Conservation (phyloP, 2,329 filamentous ascomycete species). For the Cytospora piceicola region DNA sequence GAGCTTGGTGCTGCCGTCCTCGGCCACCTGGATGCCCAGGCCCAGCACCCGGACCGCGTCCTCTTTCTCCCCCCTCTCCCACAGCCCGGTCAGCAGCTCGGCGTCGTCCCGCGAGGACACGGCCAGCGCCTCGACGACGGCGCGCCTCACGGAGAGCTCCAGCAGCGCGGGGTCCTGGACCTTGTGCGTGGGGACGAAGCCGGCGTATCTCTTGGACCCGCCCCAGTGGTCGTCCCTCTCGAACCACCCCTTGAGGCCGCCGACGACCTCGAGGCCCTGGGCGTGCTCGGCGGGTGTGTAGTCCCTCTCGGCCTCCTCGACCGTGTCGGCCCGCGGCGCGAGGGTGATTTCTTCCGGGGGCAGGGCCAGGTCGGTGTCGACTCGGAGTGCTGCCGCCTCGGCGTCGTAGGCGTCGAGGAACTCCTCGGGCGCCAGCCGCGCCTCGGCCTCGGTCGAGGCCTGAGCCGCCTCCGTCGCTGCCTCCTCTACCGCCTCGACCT, state of each 20-base stretch:
- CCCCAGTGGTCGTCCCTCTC: conserved; percentile 57
- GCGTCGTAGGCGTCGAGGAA: conserved; percentile 20
- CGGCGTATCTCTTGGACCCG: conserved; percentile 47
- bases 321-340: conserved; percentile 24
- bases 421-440: conserved; percentile 7
- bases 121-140: conserved; percentile 56
- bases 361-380: conserved; percentile 35
- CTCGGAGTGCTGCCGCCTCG: neutral
- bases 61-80: conserved; percentile 41
- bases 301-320: neutral
- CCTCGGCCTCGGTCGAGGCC: neutral
- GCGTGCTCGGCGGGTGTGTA: conserved; percentile 44
- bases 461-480: neutral
- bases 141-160: conserved; percentile 54
- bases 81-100: conserved; percentile 35
- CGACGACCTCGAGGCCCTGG: conserved; percentile 52
- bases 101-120: conserved; percentile 39
- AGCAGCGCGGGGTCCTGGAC: conserved; percentile 50
- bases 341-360: conserved; percentile 30
- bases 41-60: conserved; percentile 42
- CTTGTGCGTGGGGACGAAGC: conserved; percentile 48
- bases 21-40: conserved; percentile 43
- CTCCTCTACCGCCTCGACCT: neutral
- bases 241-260: conserved; percentile 57
- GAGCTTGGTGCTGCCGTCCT: conserved; percentile 47